Conservation (phyloP, 257 asterid species). For the Phtheirospermum japonicum region DNA sequence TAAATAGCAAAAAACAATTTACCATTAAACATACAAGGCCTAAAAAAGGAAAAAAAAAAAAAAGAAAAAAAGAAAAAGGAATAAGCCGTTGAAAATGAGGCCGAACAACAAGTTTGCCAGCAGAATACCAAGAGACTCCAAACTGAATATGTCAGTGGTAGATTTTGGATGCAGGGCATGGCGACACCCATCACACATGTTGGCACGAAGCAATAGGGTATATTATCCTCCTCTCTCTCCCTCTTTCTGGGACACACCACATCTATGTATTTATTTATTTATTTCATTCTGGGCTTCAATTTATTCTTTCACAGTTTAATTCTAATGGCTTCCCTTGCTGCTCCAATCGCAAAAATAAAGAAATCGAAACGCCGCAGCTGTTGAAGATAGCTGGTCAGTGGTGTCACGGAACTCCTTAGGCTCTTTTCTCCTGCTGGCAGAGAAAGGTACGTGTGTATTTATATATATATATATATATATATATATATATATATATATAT, state of each 20-base stretch:
- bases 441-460: constrained; percentile 41
- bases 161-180: constrained; percentile 22
- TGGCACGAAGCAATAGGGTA: constrained; percentile 27
- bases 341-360: constrained; percentile 41
- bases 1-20: too few relatives aligned
- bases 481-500: too few relatives aligned
- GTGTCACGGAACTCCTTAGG: constrained; percentile 61
- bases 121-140: neutral
- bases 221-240: neutral
- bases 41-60: too few relatives aligned
- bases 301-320: neutral
- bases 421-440: constrained; percentile 39
- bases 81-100: too few relatives aligned
- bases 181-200: constrained; percentile 9
- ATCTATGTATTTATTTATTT: neutral
- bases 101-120: neutral
- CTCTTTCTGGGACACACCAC: neutral
- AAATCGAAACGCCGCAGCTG: constrained; percentile 47
- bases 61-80: too few relatives aligned
- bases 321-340: constrained; percentile 42
- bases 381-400: constrained; percentile 66
- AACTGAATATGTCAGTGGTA: constrained; percentile 29
- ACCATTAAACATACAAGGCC: too few relatives aligned
- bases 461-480: too few relatives aligned
- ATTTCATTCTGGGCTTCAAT: neutral